Conservation (phyloP, 345 rosid genomes). For the Noccaea bulbosa region DNA sequence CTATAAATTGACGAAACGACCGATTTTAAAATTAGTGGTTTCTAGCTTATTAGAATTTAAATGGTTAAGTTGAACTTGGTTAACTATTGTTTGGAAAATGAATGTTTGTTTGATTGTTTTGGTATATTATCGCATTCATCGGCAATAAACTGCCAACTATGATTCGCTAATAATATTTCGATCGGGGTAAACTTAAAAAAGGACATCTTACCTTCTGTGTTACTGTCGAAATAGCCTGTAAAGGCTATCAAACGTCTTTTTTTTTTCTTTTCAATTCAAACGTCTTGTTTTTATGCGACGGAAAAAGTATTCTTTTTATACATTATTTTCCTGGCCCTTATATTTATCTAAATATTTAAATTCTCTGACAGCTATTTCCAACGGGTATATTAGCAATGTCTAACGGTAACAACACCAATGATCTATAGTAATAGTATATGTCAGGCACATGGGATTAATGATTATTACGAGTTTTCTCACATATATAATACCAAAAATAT, state of each 20-base stretch:
- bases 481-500: background rate
- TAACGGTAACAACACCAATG: constrained; percentile 37
- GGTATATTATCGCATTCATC: constrained; percentile 14
- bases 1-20: no score
- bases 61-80: background rate
- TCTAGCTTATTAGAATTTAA: background rate
- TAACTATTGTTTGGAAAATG: background rate
- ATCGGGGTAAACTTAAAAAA: background rate
- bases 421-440: background rate
- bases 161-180: constrained; percentile 13
- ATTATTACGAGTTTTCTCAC: constrained; percentile 14
- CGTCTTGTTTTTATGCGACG: constrained; percentile 6
- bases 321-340: background rate
- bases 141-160: constrained; percentile 33
- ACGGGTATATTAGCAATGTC: constrained; percentile 29
- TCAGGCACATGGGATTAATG: constrained; percentile 36
- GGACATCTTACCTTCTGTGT: constrained; percentile 32
- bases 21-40: no score
- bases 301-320: background rate
- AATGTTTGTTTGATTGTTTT: background rate
- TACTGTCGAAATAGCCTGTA: constrained; percentile 35
- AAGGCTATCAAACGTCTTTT: constrained; percentile 29
- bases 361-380: constrained; percentile 45
- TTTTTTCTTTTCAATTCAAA: no score
- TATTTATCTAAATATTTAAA: constrained; percentile 26